A percentile compares a stretch with the other conserved stretches of the same genome.
phyloP scores from a whole-genome alignment of 257 asterid genomes.

The Nicotiana tomentosiformis region DNA sequence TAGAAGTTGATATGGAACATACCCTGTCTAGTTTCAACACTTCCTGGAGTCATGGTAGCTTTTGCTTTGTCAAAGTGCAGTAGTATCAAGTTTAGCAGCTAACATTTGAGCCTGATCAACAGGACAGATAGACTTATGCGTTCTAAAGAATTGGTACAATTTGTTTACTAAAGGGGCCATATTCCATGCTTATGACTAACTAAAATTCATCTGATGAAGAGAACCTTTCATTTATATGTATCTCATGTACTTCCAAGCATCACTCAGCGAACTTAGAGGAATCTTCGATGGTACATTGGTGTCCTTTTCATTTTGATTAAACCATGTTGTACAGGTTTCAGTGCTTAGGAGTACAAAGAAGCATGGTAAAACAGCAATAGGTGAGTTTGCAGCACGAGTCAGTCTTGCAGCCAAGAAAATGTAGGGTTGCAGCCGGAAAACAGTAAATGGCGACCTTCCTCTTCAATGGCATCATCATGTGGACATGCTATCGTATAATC shows the following conservation, averaged over 20 bases:
- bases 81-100: no score
- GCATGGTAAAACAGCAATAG: slow-evolving; percentile 32
- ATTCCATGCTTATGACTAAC: no score
- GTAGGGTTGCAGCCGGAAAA: neutral
- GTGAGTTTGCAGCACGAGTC: slow-evolving; percentile 45
- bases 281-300: neutral
- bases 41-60: neutral
- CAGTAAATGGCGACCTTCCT: neutral
- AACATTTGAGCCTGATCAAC: no score
- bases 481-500: neutral
- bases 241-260: no score
- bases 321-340: slow-evolving; percentile 28
- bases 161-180: no score
- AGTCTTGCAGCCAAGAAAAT: slow-evolving; percentile 17
- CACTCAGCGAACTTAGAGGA: no score
- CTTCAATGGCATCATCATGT: neutral
- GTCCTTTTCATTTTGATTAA: neutral
- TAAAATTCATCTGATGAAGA: no score
- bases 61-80: neutral
- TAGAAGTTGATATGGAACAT: neutral
- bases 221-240: no score
- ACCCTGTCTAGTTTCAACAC: neutral
- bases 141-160: no score
- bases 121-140: no score
- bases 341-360: slow-evolving; percentile 39